Evolutionary conservation across 768 basidiomycete species (phyloP).

Genomic region (Paxillus involutus): DNA sequence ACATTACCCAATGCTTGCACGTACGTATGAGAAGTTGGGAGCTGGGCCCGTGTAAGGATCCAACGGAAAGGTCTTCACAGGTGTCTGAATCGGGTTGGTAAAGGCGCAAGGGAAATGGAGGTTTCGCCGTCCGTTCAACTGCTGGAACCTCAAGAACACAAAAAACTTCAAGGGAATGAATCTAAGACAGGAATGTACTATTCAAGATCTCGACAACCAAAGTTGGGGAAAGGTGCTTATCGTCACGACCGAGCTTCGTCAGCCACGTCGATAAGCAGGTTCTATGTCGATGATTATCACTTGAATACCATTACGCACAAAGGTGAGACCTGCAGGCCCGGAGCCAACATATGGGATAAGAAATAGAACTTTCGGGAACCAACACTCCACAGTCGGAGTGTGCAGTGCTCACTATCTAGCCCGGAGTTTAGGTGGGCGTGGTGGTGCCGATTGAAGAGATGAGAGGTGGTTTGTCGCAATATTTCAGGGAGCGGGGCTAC

Average conservation of each 20-base stretch:
- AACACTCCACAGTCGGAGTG: neutral
- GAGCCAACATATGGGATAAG: constrained; percentile 40
- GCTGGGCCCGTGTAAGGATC: constrained; percentile 1
- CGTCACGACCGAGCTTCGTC: constrained; percentile 38
- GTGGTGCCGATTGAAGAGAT: neutral
- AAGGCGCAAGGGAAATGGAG: too few relatives aligned
- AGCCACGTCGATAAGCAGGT: constrained; percentile 33
- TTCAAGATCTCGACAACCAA: neutral
- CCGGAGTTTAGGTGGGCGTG: neutral
- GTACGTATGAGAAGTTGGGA: constrained; percentile 5
- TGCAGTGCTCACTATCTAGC: neutral
- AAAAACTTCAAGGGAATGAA: constrained; percentile 43
- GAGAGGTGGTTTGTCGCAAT: too few relatives aligned
- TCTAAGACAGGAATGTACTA: constrained; percentile 21
- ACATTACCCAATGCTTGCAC: neutral
- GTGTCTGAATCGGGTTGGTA: constrained; percentile 23
- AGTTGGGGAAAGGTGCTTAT: constrained; percentile 14
- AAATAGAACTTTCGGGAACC: neutral
- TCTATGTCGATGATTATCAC: constrained; percentile 7
- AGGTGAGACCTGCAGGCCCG: constrained; percentile 44
- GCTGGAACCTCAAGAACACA: constrained; percentile 37
- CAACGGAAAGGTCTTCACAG: neutral
- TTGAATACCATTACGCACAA: constrained; percentile 30
- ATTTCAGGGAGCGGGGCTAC: too few relatives aligned
- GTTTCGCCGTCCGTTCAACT: constrained; percentile 28